Evolutionary conservation across 1,284 basidiomycete genomes (phyloP).

Genomic region (Microbotryomycetes sp.): DNA sequence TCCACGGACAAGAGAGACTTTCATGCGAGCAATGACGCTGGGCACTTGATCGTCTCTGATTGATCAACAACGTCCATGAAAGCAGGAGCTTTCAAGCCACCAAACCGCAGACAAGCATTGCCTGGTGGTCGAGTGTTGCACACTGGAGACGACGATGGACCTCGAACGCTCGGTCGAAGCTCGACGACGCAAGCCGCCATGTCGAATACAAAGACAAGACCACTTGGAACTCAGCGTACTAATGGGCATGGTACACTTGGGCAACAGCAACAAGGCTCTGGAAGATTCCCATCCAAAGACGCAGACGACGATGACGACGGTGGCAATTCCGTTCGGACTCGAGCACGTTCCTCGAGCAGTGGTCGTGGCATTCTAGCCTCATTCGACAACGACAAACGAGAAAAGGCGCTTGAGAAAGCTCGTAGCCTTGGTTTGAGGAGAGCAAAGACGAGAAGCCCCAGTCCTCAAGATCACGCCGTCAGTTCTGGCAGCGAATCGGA

Average conservation of each 20-base stretch:
- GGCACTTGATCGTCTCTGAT: too few species aligned
- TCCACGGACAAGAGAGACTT: too few species aligned
- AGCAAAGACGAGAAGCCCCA: background rate
- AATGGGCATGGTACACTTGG: background rate
- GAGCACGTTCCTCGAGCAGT: too few species aligned
- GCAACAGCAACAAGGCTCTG: background rate
- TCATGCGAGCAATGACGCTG: too few species aligned
- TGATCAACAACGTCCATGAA: too few species aligned
- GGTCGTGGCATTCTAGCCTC: background rate
- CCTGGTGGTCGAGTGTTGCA: background rate
- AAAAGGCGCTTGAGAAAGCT: background rate
- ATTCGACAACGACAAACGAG: background rate
- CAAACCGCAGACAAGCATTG: background rate
- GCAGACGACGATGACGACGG: background rate
- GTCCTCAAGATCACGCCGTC: background rate
- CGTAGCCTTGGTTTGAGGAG: background rate
- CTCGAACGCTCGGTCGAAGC: background rate
- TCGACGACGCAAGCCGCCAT: background rate
- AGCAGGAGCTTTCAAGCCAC: background rate
- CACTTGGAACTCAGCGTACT: too few species aligned
- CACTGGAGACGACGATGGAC: background rate
- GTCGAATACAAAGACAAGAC: background rate
- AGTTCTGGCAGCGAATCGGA: background rate
- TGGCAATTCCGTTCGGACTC: too few species aligned
- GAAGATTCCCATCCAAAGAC: background rate